Percentiles rank a stretch among this genome's conserved stretches.
Conservation (phyloP, 441 rosid genomes). For the Sinapis alba region DNA sequence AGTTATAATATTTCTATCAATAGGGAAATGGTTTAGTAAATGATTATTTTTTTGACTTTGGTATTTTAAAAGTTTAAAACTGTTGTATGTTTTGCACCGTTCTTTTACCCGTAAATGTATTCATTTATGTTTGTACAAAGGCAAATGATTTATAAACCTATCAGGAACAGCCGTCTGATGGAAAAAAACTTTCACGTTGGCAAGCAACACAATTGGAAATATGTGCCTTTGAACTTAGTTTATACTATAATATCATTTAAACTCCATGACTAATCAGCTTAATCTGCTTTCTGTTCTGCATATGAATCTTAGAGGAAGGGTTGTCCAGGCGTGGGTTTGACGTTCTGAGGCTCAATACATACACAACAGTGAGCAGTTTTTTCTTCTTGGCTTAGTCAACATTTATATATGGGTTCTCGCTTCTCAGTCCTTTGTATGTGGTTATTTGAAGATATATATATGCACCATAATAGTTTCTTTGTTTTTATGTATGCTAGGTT, state of each 20-base stretch:
- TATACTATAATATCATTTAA: neutral
- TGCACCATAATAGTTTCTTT: conserved; percentile 5
- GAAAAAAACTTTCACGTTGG: no score
- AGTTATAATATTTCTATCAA: neutral
- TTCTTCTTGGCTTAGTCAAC: neutral
- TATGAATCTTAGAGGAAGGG: conserved; percentile 76
- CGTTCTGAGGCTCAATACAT: conserved; percentile 87
- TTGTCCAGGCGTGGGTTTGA: conserved; percentile 87
- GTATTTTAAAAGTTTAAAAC: neutral
- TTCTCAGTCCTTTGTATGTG: conserved; percentile 14
- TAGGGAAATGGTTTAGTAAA: neutral
- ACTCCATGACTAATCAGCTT: conserved; percentile 21
- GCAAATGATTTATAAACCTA: neutral
- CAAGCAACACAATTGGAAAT: neutral
- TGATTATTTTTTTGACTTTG: neutral
- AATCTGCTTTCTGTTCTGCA: conserved; percentile 17
- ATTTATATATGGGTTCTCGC: neutral
- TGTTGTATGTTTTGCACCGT: neutral
- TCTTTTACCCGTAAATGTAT: neutral
- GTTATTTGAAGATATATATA: conserved; percentile 1
- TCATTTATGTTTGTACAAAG: neutral
- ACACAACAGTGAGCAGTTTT: conserved; percentile 75
- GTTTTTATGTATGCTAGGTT: conserved; percentile 48
- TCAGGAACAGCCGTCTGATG: no score
- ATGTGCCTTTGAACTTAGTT: neutral